A percentile compares a stretch with the other conserved stretches of the same genome.
phyloP scores from a whole-genome alignment of 75 land plant genomes.

The Pinus tabuliformis region DNA sequence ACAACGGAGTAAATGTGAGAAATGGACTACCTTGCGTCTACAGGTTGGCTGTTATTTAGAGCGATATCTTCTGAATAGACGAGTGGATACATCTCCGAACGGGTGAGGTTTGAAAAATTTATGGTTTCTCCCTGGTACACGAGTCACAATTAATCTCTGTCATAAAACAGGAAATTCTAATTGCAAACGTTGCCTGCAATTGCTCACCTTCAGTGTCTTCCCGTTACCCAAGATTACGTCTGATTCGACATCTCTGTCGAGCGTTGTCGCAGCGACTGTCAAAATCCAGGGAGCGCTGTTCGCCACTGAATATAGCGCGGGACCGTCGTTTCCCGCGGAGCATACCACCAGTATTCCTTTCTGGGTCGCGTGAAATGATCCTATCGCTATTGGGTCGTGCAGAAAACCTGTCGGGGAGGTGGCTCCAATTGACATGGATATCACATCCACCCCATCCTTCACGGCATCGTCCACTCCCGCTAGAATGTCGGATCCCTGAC shows the following conservation, averaged over 20 bases:
- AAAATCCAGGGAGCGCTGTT: slow-evolving; percentile 79
- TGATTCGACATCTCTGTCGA: slow-evolving; percentile 68
- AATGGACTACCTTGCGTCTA: slow-evolving; percentile 57
- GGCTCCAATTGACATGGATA: slow-evolving; percentile 66
- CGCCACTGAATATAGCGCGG: slow-evolving; percentile 23
- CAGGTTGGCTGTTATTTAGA: slow-evolving; percentile 23
- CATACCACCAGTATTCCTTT: slow-evolving; percentile 63
- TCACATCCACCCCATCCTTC: slow-evolving; percentile 75
- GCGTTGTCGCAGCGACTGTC: slow-evolving; percentile 70
- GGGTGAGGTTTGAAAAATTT: slow-evolving; percentile 47
- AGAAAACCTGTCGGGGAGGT: slow-evolving; percentile 22
- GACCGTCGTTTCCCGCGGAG: slow-evolving; percentile 75
- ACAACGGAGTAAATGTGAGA: neutral
- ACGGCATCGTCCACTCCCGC: slow-evolving; percentile 81
- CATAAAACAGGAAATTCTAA: no score
- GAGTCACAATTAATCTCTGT: no score
- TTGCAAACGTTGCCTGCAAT: neutral
- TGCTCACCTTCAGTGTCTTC: slow-evolving; percentile 40
- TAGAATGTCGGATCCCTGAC: slow-evolving; percentile 55
- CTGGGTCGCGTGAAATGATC: slow-evolving; percentile 68
- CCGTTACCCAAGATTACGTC: slow-evolving; percentile 48
- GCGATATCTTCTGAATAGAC: slow-evolving; percentile 43
- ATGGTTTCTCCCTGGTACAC: slow-evolving; percentile 43
- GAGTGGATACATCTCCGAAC: slow-evolving; percentile 40
- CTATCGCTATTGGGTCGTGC: slow-evolving; percentile 73